These are phyloP conservation scores for Stachybotrys chartarum DNA, from an alignment of 2,329 filamentous ascomycete genomes.

Conservation along the genomic window DNA sequence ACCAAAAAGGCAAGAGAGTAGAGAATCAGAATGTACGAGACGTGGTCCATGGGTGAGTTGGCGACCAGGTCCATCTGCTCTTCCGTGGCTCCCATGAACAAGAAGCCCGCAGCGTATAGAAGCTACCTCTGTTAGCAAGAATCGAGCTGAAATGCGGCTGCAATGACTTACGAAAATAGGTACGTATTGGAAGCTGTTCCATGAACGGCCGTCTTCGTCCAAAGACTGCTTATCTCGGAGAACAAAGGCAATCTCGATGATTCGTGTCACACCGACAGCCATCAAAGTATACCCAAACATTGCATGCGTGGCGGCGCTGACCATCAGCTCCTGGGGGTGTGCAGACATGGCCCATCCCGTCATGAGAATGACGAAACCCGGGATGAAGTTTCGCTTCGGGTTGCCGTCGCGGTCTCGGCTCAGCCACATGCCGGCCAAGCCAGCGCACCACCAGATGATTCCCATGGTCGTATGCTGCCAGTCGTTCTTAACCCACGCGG, in stretches of 20 bases:
- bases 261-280: conserved; percentile 74
- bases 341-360: conserved; percentile 95
- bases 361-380: conserved; percentile 81
- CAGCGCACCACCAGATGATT: conserved; percentile 97
- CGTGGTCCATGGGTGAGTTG: conserved; percentile 71
- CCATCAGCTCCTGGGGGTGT: conserved; percentile 75
- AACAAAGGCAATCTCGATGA: conserved; percentile 88
- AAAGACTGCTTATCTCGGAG: conserved; percentile 63
- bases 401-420: conserved; percentile 75
- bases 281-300: conserved; percentile 95
- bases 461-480: conserved; percentile 99
- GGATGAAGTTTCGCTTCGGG: conserved; percentile 88
- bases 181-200: conserved; percentile 53
- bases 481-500: conserved; percentile 84
- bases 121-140: conserved; percentile 45
- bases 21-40: conserved; percentile 86
- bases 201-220: conserved; percentile 59
- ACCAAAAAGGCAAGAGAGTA: conserved; percentile 85
- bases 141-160: not conserved
- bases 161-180: conserved; percentile 46
- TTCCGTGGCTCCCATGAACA: conserved; percentile 97
- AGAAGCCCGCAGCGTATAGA: conserved; percentile 83
- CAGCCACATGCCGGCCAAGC: conserved; percentile 86
- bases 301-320: conserved; percentile 81
- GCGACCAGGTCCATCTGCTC: conserved; percentile 84